These are phyloP conservation scores for Eucalyptus viminalis DNA, from an alignment of 345 rosid genomes.

Conservation along the genomic window DNA sequence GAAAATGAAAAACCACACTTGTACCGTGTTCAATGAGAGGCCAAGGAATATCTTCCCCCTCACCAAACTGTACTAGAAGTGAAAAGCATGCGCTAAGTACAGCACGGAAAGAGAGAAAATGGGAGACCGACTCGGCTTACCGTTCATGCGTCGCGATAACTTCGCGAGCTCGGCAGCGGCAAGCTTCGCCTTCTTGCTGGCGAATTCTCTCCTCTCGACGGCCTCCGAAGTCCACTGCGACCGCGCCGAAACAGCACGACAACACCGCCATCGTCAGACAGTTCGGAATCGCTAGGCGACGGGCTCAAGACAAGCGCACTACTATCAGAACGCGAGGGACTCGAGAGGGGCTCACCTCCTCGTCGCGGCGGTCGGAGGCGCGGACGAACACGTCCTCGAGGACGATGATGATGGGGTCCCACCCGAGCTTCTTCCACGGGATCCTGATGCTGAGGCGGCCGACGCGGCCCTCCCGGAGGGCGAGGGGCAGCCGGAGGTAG, in stretches of 20 bases:
- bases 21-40: neutral
- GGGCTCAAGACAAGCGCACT: neutral
- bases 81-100: neutral
- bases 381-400: slow-evolving; percentile 68
- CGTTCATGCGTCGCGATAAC: slow-evolving; percentile 56
- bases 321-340: neutral
- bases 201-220: slow-evolving; percentile 72
- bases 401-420: slow-evolving; percentile 57
- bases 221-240: slow-evolving; percentile 72
- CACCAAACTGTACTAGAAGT: neutral
- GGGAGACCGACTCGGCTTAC: slow-evolving; percentile 21
- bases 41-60: neutral
- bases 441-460: slow-evolving; percentile 70
- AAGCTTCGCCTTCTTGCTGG: slow-evolving; percentile 86
- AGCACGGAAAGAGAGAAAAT: neutral
- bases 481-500: slow-evolving; percentile 72
- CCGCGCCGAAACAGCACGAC: neutral
- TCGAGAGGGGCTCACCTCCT: slow-evolving; percentile 27
- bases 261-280: neutral
- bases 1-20: neutral
- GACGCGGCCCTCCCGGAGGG: slow-evolving; percentile 69
- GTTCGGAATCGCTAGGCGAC: neutral
- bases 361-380: slow-evolving; percentile 62
- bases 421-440: slow-evolving; percentile 77
- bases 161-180: slow-evolving; percentile 91